Conservation (phyloP, 768 basidiomycete species). For the Hygrocybe punicea region DNA sequence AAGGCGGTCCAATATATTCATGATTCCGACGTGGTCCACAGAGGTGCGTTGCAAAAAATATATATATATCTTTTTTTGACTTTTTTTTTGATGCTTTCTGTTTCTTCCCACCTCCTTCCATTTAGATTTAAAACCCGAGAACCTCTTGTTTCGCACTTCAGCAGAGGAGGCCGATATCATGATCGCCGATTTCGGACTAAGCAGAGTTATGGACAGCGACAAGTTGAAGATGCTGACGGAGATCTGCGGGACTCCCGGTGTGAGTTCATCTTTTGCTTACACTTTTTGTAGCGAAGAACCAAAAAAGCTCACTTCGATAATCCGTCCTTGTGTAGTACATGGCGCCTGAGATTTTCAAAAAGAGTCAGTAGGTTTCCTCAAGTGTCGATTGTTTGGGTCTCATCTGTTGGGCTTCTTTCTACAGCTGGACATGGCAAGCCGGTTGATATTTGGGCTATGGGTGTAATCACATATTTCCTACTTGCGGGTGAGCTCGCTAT, state of each 20-base stretch:
- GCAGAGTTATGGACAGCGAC: conserved; percentile 86
- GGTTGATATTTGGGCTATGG: conserved; percentile 97
- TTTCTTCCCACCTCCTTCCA: background rate
- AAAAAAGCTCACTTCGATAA: background rate
- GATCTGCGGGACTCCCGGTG: conserved; percentile 92
- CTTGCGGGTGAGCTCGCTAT: conserved; percentile 38
- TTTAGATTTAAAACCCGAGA: conserved; percentile 93
- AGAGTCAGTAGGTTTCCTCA: conserved; percentile 48
- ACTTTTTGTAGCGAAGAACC: background rate
- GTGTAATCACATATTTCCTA: conserved; percentile 96
- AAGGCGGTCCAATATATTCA: conserved; percentile 90
- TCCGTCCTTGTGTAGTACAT: conserved; percentile 55
- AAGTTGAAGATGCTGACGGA: conserved; percentile 87
- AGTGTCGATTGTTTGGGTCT: background rate
- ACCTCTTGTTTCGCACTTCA: conserved; percentile 87
- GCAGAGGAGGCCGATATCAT: conserved; percentile 92
- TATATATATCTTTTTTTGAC: background rate
- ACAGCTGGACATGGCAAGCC: conserved; percentile 89
- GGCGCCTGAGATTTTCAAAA: conserved; percentile 96
- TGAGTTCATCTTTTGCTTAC: conserved; percentile 33
- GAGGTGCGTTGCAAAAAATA: conserved; percentile 56
- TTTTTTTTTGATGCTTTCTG: too few species aligned
- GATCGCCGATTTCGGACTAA: conserved; percentile 95
- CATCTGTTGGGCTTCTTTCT: conserved; percentile 3
- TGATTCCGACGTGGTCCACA: conserved; percentile 86